These are phyloP conservation scores for Sphaerulina musiva DNA, from an alignment of 2,329 filamentous ascomycete species.

Conservation along the genomic window DNA sequence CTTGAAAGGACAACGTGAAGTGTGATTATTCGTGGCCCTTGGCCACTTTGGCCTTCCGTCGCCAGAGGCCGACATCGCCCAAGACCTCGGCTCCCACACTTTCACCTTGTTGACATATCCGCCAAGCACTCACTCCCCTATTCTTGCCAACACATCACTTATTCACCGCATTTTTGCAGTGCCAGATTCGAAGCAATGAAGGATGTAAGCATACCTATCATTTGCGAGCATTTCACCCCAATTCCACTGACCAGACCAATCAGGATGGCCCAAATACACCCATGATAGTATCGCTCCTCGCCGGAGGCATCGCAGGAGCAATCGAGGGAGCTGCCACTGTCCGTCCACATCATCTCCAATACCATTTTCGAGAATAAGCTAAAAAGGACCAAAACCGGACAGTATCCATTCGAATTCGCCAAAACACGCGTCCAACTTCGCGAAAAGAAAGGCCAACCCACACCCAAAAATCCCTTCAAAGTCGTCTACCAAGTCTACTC, in stretches of 20 bases:
- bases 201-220: not conserved
- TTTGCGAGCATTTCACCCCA: not conserved
- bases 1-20: no score
- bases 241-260: not conserved
- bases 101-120: no score
- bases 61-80: no score
- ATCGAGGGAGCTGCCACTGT: conserved; percentile 32
- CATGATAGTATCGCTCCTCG: conserved; percentile 32
- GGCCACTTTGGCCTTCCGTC: no score
- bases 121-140: no score
- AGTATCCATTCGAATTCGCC: conserved; percentile 61
- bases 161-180: not conserved
- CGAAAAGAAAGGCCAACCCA: conserved; percentile 38
- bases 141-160: not conserved
- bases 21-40: no score
- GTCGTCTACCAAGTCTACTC: conserved; percentile 52
- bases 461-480: conserved; percentile 51
- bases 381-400: not conserved
- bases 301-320: conserved; percentile 34
- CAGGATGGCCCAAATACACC: conserved; percentile 25
- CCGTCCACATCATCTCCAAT: conserved; percentile 1
- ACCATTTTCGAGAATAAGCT: not conserved
- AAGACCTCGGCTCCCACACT: no score
- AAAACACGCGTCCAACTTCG: conserved; percentile 59
- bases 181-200: no score